phyloP scores from a whole-genome alignment of 805 yeast species.

The Priceomyces carsonii region DNA sequence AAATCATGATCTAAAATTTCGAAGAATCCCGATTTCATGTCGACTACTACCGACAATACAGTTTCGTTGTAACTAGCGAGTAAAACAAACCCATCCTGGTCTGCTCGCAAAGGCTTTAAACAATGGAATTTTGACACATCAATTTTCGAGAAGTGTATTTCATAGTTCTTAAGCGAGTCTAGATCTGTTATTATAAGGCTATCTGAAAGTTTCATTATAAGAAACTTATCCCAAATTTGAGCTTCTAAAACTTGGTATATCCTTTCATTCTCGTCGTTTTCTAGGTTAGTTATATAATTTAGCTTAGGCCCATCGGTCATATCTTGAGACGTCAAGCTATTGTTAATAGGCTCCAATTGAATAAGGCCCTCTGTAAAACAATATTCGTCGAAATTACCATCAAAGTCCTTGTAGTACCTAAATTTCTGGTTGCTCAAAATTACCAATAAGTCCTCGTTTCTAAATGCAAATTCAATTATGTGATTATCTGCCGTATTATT shows the following conservation, averaged over 20 bases:
- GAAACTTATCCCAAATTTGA: constrained; percentile 40
- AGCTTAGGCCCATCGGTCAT: not conserved
- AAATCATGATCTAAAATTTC: constrained; percentile 38
- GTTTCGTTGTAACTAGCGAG: constrained; percentile 29
- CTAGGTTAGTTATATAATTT: constrained; percentile 30
- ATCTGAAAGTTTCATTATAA: constrained; percentile 44
- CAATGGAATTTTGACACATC: constrained; percentile 21
- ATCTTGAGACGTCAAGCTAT: not conserved
- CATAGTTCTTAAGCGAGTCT: constrained; percentile 37
- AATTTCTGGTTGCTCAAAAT: constrained; percentile 53
- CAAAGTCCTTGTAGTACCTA: constrained; percentile 63
- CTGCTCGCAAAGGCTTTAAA: constrained; percentile 13
- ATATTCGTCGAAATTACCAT: constrained; percentile 64
- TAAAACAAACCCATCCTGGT: constrained; percentile 16
- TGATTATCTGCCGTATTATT: constrained; percentile 49
- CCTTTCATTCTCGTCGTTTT: constrained; percentile 30
- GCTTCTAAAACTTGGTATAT: constrained; percentile 23
- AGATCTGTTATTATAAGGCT: constrained; percentile 39
- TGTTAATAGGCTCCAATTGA: constrained; percentile 23
- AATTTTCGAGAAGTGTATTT: constrained; percentile 30
- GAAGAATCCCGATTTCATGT: constrained; percentile 18
- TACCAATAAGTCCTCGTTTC: constrained; percentile 55
- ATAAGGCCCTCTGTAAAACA: constrained; percentile 20
- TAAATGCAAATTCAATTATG: constrained; percentile 53
- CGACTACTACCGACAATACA: constrained; percentile 24